Evolutionary conservation across 345 rosid genomes (phyloP).

Genomic region (Pistacia atlantica): DNA sequence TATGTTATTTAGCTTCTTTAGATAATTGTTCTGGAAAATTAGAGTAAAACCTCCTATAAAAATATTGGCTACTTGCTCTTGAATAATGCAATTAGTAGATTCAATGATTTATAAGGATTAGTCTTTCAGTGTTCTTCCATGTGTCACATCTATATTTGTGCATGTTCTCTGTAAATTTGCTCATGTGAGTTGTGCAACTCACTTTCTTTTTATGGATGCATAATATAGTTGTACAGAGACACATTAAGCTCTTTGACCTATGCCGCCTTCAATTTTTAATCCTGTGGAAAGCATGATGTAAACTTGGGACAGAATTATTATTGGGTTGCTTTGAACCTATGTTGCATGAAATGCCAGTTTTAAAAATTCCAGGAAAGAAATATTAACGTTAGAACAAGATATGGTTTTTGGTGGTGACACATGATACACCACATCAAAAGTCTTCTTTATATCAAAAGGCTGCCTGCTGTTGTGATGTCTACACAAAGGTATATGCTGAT

Average conservation of each 20-base stretch:
- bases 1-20: no score
- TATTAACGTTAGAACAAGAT: not conserved
- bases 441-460: not conserved
- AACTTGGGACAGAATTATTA: not conserved
- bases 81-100: not conserved
- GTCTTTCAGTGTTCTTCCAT: not conserved
- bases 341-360: not conserved
- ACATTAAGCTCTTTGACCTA: not conserved
- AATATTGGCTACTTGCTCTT: not conserved
- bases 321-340: not conserved
- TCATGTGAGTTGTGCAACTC: not conserved
- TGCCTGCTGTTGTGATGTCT: not conserved
- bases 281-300: not conserved
- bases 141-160: not conserved
- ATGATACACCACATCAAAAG: not conserved
- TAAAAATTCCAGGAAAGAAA: not conserved
- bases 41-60: not conserved
- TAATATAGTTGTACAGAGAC: not conserved
- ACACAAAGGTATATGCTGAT: not conserved
- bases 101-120: not conserved
- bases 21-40: not conserved
- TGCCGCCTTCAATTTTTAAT: not conserved
- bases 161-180: no score
- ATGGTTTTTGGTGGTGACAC: not conserved
- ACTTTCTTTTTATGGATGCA: not conserved